Base-by-base conservation (phyloP, 768 basidiomycete genomes). In the Clavaria fumosa region DNA sequence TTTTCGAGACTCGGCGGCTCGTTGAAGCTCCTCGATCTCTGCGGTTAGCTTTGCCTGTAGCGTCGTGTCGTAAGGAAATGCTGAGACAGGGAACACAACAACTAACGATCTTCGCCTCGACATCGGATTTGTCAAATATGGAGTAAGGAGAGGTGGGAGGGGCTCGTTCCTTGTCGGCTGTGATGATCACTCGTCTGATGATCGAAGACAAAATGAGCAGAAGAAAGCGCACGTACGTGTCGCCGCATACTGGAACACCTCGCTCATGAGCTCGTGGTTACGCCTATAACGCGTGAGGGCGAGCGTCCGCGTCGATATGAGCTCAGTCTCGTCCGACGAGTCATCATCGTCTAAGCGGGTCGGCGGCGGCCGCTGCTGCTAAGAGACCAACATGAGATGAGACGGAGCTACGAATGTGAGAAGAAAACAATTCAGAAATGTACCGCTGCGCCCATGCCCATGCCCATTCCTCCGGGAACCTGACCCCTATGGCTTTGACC, bases 251-350 rank as follows among this genome's bases (percentile, higher is more conserved):
- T 63, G 65, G 54, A 88, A 85, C 1, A 88, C 77, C 30, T 78
- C 78, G 49, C 78, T 78, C 82, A 88, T 88, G 42, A 78, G 61
- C 31, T 84, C 83, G 48, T 86, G 81, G 48, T 88, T 88, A 4
- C 82, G 72, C 45, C 66, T 70, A 50, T 84, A 88, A 23, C 83
- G 66, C 12, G 73, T 68, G 23, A 79, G 48, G 5, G 84, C 78
- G 11, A 85, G 62, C 2, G 79, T 70, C 30, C 78, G 68, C 2
- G 78, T 72, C 0, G 83, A 78, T 41, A 85, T 77, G 42, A 66
- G 61, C 41, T 85, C 82, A 17, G 64, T 56, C 43, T 82, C 79
- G 46, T 81, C 75, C 69, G 68, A 76, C 6, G 77, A 79, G 33
- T 78, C 78, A 19, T 81, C 76, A 7, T 79, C 67, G 7, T 63